Percentiles rank a stretch among this genome's conserved stretches.
Conservation (phyloP, 75 land plant species). For the Picea sitchensis region DNA sequence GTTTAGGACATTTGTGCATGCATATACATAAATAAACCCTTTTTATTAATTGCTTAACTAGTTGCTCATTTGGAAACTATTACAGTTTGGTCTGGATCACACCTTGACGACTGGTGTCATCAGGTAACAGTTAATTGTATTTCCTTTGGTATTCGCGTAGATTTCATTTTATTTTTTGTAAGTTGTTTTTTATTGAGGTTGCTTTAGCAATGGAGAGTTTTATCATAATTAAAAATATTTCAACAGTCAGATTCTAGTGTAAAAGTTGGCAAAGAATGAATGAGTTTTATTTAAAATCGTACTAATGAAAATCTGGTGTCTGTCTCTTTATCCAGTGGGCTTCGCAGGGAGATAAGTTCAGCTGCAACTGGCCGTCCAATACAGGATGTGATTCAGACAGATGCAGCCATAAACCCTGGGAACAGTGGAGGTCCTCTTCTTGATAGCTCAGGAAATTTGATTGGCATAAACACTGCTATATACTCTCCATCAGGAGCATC, state of each 20-base stretch:
- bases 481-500: slow-evolving; percentile 99
- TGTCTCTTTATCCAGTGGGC: slow-evolving; percentile 59
- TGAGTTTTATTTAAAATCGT: neutral
- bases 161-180: slow-evolving; percentile 2
- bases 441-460: slow-evolving; percentile 90
- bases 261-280: neutral
- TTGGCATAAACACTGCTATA: slow-evolving; percentile 98
- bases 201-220: neutral
- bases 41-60: neutral
- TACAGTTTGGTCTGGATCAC: slow-evolving; percentile 99
- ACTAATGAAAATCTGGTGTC: neutral
- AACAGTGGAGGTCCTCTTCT: slow-evolving; percentile 99
- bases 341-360: slow-evolving; percentile 95
- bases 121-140: slow-evolving; percentile 39
- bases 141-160: neutral
- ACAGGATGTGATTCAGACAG: slow-evolving; percentile 99
- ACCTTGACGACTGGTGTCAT: slow-evolving; percentile 99
- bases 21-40: neutral
- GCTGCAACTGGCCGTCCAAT: slow-evolving; percentile 99
- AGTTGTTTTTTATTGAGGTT: neutral
- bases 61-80: neutral
- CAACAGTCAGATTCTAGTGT: neutral
- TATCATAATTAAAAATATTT: neutral
- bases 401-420: slow-evolving; percentile 99
- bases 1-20: neutral